Evolutionary conservation across 495 filamentous ascomycete genomes (phyloP), one percentile per base, ranked within the genome.

Genomic region (Sordaria brevicollis): DNA sequence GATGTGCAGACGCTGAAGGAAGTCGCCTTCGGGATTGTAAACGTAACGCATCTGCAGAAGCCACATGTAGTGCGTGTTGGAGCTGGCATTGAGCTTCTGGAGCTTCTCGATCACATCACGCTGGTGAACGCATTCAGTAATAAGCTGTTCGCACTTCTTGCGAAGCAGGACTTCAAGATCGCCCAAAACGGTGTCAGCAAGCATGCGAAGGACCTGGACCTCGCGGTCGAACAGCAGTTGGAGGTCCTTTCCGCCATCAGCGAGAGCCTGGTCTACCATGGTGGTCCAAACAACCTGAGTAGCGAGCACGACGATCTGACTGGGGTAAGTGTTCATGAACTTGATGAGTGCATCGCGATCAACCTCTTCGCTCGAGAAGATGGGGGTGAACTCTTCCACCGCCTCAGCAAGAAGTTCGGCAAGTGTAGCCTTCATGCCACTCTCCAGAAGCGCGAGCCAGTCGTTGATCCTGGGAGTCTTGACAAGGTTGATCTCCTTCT

Each of bases 111-210:
- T 95, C 38, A 90, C 86, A 78, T 98, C 95, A 57, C 95, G 89
- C 78, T 99, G 95, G 76, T 98, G 95, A 19, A 99, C 95, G 77
- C 94, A 97, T 78, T 99, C 95, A 13, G 96, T 99, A 76, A 99
- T 98, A 72, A 99, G 89, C 80, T 97, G 94, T 78, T 99, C 95
- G 81, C 93, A 98, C 84, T 96, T 97, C 86, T 95, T 97, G 67
- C 95, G 84, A 74, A 90, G 87, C 57, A 98, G 89, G 1, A 91
- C 80, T 71, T 97, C 93, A 19, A 98, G 85, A 72, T 98, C 93
- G 31, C 91, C 91, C 5, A 98, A 85, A n/a, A 99, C 95, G 15
- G 91, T 93, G 11, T 89, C 85, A 17, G 95, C 95, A 41, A 98
- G 88, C 35, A 96, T 78, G 41, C 90, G 86, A 19, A 99, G 90